Evolutionary conservation across 169 alveolate genomes (phyloP).

Genomic region (Eimeria falciformis): DNA sequence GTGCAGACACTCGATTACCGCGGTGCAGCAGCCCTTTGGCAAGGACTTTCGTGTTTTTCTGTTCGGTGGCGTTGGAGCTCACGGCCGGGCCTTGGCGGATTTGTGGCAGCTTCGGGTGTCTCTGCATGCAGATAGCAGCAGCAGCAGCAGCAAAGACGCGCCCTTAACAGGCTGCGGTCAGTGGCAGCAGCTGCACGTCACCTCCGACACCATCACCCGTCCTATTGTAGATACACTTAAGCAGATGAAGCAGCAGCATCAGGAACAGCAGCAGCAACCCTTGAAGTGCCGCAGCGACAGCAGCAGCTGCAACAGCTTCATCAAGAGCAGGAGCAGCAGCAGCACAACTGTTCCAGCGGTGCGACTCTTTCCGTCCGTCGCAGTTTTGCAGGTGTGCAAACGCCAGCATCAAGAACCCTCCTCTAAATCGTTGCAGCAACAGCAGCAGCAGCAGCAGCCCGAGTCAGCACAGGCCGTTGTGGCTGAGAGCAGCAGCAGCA

Average conservation of each 20-base stretch:
- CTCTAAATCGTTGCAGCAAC: slow-evolving; percentile 11
- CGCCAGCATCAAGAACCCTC: too few relatives aligned
- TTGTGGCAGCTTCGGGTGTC: slow-evolving; percentile 24
- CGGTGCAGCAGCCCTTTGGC: slow-evolving; percentile 33
- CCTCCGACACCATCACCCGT: background rate
- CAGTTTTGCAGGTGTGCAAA: too few relatives aligned
- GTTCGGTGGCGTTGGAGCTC: slow-evolving; percentile 7
- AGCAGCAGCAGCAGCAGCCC: slow-evolving; percentile 59
- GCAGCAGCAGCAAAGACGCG: slow-evolving; percentile 27
- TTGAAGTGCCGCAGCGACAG: too few relatives aligned
- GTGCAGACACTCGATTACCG: slow-evolving; percentile 35
- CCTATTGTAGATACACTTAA: background rate
- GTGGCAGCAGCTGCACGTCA: background rate
- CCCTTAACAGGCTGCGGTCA: background rate
- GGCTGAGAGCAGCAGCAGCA: slow-evolving; percentile 29
- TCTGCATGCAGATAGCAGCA: background rate
- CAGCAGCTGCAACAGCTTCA: slow-evolving; percentile 22
- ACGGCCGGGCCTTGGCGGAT: background rate
- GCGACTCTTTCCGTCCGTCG: too few relatives aligned
- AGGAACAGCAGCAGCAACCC: background rate
- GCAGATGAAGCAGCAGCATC: background rate
- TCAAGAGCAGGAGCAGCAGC: background rate
- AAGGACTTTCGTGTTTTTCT: background rate
- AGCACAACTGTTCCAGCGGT: too few relatives aligned
- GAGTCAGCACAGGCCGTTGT: too few relatives aligned